phyloP scores from a whole-genome alignment of 306 rosid genomes.

The Abrus pulchellus region DNA sequence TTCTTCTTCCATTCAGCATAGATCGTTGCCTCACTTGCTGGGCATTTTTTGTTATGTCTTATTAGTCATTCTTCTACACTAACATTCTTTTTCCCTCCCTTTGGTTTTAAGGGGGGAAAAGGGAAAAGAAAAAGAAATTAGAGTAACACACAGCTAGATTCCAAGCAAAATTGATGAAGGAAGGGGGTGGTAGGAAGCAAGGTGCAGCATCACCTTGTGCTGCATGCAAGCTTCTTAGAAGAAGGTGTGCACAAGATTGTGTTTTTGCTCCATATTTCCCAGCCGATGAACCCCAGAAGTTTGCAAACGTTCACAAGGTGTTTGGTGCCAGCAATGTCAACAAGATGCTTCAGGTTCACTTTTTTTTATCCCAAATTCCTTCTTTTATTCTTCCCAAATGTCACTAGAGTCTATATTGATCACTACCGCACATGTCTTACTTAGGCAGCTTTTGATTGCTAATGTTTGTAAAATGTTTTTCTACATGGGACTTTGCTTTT shows the following conservation, averaged over 20 bases:
- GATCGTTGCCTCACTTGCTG: neutral
- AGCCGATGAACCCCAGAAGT: slow-evolving; percentile 80
- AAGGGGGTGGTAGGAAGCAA: slow-evolving; percentile 62
- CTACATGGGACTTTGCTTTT: slow-evolving; percentile 16
- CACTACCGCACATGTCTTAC: slow-evolving; percentile 39
- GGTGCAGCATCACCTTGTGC: slow-evolving; percentile 85
- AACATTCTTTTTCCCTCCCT: neutral
- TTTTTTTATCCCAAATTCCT: neutral
- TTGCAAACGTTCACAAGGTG: slow-evolving; percentile 87
- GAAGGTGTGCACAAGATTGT: slow-evolving; percentile 80
- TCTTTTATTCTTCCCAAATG: neutral
- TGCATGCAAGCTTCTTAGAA: slow-evolving; percentile 81
- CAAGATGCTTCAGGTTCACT: slow-evolving; percentile 81
- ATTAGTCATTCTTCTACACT: slow-evolving; percentile 6
- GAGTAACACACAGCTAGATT: neutral
- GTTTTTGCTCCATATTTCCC: slow-evolving; percentile 90
- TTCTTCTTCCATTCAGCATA: slow-evolving; percentile 14
- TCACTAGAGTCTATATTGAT: neutral
- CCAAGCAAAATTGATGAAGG: slow-evolving; percentile 55
- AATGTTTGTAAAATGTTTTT: neutral
- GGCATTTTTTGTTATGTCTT: slow-evolving; percentile 11
- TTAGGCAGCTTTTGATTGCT: slow-evolving; percentile 13
- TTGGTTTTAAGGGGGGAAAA: no score
- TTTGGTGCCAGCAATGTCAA: slow-evolving; percentile 92
- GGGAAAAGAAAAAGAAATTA: neutral